Conservation (phyloP, 176 grass and related monocot species). For the Phoenix dactylifera region DNA sequence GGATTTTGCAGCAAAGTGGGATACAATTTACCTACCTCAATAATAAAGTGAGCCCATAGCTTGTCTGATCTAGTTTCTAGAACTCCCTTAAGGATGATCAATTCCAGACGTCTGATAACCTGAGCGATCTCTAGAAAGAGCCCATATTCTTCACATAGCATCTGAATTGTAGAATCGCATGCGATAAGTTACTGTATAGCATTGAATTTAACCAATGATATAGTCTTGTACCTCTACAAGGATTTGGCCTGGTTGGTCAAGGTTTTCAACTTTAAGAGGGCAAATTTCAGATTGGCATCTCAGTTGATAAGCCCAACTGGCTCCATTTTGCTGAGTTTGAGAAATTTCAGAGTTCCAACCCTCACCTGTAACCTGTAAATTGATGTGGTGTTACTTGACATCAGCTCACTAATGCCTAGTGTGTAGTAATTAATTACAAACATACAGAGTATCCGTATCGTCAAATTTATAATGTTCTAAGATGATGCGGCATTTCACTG, state of each 20-base stretch:
- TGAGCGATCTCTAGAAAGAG: conserved; percentile 49
- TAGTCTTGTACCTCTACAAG: conserved; percentile 47
- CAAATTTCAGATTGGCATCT: conserved; percentile 24
- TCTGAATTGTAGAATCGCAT: conserved; percentile 23
- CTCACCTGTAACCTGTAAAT: conserved; percentile 5
- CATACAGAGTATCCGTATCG: too few species aligned
- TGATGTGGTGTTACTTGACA: background rate
- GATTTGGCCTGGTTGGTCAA: conserved; percentile 54
- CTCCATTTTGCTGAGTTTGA: conserved; percentile 4
- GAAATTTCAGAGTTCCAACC: background rate
- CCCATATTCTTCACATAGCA: conserved; percentile 38
- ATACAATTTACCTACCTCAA: conserved; percentile 31
- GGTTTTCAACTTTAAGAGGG: conserved; percentile 59
- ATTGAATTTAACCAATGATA: background rate
- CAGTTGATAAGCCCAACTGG: background rate
- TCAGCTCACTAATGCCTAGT: too few species aligned
- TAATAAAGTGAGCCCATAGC: conserved; percentile 48
- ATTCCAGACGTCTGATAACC: conserved; percentile 35
- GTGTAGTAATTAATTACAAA: too few species aligned
- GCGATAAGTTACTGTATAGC: background rate
- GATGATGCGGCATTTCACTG: too few species aligned
- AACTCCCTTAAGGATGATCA: conserved; percentile 53
- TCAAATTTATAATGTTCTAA: too few species aligned
- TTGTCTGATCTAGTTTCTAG: conserved; percentile 37
- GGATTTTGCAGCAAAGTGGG: too few species aligned